phyloP scores from a whole-genome alignment of 164 flowering plant genomes.

The Vitis vinifera region ASM3070453v1 NC_081811.1:1764001-1764500 shows the following conservation, averaged over 20 bases:
- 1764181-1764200: conserved; percentile 36
- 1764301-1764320: too few species aligned
- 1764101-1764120: conserved; percentile 91
- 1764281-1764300: not conserved
- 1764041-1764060: not conserved
- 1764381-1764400: too few species aligned
- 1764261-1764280: not conserved
- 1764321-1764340: too few species aligned
- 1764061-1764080: conserved; percentile 5
- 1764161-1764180: conserved; percentile 65
- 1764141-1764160: conserved; percentile 81
- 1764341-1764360: too few species aligned
- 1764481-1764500: too few species aligned
- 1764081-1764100: conserved; percentile 95
- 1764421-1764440: too few species aligned
- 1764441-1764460: too few species aligned
- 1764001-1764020: too few species aligned
- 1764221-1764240: not conserved
- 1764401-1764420: too few species aligned
- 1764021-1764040: too few species aligned
- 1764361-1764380: too few species aligned
- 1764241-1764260: not conserved
- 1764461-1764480: too few species aligned
- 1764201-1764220: conserved; percentile 18
- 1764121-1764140: conserved; percentile 71